Base-by-base conservation (phyloP, 805 yeast genomes). In the Candida gorgasii region DNA sequence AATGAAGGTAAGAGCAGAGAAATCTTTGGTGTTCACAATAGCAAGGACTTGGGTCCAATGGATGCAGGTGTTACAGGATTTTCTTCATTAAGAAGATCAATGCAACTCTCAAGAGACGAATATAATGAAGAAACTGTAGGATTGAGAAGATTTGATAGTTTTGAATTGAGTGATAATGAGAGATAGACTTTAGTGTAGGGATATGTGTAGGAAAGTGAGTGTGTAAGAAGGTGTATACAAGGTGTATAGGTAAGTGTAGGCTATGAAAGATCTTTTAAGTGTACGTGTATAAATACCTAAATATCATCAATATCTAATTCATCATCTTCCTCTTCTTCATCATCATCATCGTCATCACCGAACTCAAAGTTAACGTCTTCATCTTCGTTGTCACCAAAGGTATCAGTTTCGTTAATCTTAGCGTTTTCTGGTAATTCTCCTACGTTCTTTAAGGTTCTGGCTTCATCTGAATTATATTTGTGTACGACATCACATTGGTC, bases 371-470 rank as follows among this genome's bases (percentile, higher is more conserved):
- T 92, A 65, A 89, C 96, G 59, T 93, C 99, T 56, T 90, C 98
- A 48, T 90, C 98, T 37, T 89, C 95, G 55, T 89, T 98, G 65
- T 83, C 92, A 63, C 96, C 97, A 63, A 89, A 90, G 50, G 95
- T 89, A 66, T 92, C 97, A 52, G 96, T 89, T 76, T 93, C 99
- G 71, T 92, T 90, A 67, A 93, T 93, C 76, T 89, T 88, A 47
- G 98, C 97, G 55, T 84, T 79, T 69, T 93, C 98, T 50, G 99
- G 99, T 58, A 93, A 79, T 72, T 93, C 99, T 55, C 99, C 99
- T 67, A 84, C 86, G 50, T 80, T 85, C 73, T 93, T 95, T 71
- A 93, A 78, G 39, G 95, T 83, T 76, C 99, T 87, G 48, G 99
- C 99, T 72, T 93, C 99, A 61, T 93, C 99, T 39, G 97, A 84